Base-by-base conservation (phyloP, 768 basidiomycete species). In the Xerocomellus intermedius region DNA sequence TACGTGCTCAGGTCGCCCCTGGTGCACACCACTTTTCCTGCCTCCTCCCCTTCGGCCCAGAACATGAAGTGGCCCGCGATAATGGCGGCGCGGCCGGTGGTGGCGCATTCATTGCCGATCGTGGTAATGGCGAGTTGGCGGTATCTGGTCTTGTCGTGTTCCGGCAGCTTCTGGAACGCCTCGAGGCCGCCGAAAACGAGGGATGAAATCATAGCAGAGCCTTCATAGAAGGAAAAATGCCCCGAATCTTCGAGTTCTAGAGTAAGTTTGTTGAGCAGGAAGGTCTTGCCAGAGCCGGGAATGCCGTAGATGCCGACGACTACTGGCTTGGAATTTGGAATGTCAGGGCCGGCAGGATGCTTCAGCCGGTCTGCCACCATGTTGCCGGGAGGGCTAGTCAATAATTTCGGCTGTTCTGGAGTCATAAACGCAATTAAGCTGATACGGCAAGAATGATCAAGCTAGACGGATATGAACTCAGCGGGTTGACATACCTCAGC, bases 231-330 rank as follows among this genome's bases (percentile, higher is more conserved):
- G 52, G 55, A 54, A 36, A 56, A 56, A 54, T 56, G 24, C 22
- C 51, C 55, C 24, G 55, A 54, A 54, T 54, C 44, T 47, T 54
- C 7, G 39, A 56, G 55, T 47, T 54, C 43, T 54, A 54, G 44
- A n/a, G 41, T 17, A 35, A 56, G 55, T 55, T 48, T 56, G 45
- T 56, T 41, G 39, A 56, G 55, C 28, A 57, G 17, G 42, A 57
- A 57, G 46, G 56, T 57, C 52, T 57, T 57, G 41, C 56, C 56
- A 55, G 52, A 57, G 53, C 56, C 56, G 8, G 56, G 56, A 57
- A 57, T 55, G 45, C 56, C 56, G 22, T 57, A 57, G 52, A 57
- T 10, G 56, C 56, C 52, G 21, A 57, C 2, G 22, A 57, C 52
- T 16, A 48, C 45, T 55, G 56, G 52, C 41, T 57, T 57, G 53